Evolutionary conservation across 2,329 filamentous ascomycete species (phyloP).

Genomic region (Chaetomiaceae sp.): DNA sequence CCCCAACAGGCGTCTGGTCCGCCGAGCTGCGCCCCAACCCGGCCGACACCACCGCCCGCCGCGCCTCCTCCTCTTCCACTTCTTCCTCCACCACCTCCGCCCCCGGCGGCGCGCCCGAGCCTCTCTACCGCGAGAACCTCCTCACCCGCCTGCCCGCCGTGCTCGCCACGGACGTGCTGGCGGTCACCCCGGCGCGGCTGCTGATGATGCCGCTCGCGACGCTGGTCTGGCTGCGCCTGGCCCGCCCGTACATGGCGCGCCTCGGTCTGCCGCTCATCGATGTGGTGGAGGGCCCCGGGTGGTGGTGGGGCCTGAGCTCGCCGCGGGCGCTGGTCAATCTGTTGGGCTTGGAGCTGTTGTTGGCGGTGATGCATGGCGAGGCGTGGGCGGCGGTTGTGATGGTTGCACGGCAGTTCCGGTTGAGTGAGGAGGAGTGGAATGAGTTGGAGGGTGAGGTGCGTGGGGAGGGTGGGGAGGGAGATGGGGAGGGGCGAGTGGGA

Average conservation of each 20-base stretch:
- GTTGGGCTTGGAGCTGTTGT: constrained; percentile 39
- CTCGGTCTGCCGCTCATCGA: constrained; percentile 31
- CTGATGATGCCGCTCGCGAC: constrained; percentile 43
- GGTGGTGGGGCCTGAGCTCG: constrained; percentile 33
- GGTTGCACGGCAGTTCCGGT: constrained; percentile 19
- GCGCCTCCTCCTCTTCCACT: too few species aligned
- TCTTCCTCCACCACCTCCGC: not conserved
- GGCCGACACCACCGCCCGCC: constrained; percentile 2
- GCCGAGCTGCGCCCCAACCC: constrained; percentile 50
- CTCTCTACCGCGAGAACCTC: constrained; percentile 34
- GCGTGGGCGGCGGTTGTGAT: constrained; percentile 40
- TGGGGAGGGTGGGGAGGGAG: constrained; percentile 19
- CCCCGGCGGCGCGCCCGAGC: constrained; percentile 14
- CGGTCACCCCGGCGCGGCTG: constrained; percentile 38
- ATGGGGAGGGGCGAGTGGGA: constrained; percentile 2
- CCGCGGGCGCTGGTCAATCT: constrained; percentile 40
- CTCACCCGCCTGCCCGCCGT: constrained; percentile 45
- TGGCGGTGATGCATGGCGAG: constrained; percentile 39
- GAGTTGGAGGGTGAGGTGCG: constrained; percentile 11
- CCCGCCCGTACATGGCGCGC: constrained; percentile 31
- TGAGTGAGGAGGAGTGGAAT: constrained; percentile 23
- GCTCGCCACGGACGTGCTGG: constrained; percentile 43
- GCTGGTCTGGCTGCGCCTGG: constrained; percentile 39
- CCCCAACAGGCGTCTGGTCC: constrained; percentile 48
- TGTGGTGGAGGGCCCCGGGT: constrained; percentile 33